Base-by-base conservation (phyloP, 371 early-diverging fungal genomes). In the Dinochytrium kinnereticum region DNA sequence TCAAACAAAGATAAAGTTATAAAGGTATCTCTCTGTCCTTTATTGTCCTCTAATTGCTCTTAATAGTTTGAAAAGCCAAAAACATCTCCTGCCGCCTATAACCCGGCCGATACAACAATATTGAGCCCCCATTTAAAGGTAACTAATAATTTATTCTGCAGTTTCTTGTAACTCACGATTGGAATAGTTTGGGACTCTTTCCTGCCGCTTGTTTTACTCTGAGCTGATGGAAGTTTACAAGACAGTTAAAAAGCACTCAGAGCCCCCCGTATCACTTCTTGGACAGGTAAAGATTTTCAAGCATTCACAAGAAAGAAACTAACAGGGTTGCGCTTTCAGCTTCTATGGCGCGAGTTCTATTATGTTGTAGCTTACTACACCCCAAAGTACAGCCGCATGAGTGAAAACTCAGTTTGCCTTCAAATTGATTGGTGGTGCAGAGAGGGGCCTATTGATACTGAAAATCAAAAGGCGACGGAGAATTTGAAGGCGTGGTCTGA, bases 261-360 rank as follows among this genome's bases (percentile, higher is more conserved):
- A 74, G 26, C 81, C 81, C 19, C 83, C 83, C 2, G 76, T 69
- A 2, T 68, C 55, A n/a, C 69, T 82, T 19, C 53, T 64, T 21
- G 83, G 81, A 0, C 83, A 82, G 64, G 53, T 82, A 57, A 44
- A 34, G 44, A 19, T 65, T 38, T 51, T 37, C n/a, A n/a, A n/a
- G n/a, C n/a, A n/a, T n/a, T n/a, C n/a, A n/a, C n/a, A n/a, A n/a
- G n/a, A n/a, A n/a, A n/a, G n/a, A n/a, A n/a, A n/a, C n/a, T n/a
- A n/a, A n/a, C n/a, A n/a, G n/a, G n/a, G n/a, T n/a, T n/a, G n/a
- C n/a, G n/a, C 36, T 24, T 19, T 13, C 7, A 51, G 59, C 38
- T 73, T 15, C 68, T 72, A 7, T 82, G 82, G 72, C 71, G 78
- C 38, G 80, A 76, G 39, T 74, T 81, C 30, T 81, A 73, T 69